Conservation (phyloP, 768 basidiomycete genomes). For the Filobasidium floriforme region DNA sequence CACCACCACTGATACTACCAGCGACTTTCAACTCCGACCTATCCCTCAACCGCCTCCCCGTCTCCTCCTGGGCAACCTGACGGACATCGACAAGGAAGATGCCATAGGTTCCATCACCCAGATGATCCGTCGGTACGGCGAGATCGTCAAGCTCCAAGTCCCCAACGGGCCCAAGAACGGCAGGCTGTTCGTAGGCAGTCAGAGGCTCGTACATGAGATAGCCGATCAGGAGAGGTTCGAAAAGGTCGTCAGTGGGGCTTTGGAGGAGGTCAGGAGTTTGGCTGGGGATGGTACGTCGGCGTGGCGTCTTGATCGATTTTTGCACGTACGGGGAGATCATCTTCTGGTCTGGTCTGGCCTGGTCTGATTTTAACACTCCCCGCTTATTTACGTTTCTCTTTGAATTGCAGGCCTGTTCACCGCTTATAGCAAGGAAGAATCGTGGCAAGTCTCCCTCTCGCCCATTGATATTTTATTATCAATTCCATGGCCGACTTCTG, state of each 20-base stretch:
- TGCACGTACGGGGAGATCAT: too few relatives aligned
- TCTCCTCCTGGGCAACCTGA: constrained; percentile 49
- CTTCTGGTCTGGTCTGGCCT: too few relatives aligned
- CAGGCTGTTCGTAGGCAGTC: constrained; percentile 39
- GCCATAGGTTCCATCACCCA: constrained; percentile 19
- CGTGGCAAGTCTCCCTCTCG: constrained; percentile 49
- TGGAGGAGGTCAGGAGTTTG: constrained; percentile 46
- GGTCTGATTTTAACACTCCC: too few relatives aligned
- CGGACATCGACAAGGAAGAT: constrained; percentile 25
- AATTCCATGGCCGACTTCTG: too few relatives aligned
- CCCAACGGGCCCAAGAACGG: constrained; percentile 26
- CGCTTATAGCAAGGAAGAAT: constrained; percentile 49
- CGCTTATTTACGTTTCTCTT: constrained; percentile 38
- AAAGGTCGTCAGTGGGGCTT: constrained; percentile 45
- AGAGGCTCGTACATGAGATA: constrained; percentile 48
- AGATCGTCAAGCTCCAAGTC: constrained; percentile 44
- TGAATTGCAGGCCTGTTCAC: constrained; percentile 35
- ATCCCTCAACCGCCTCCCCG: constrained; percentile 50
- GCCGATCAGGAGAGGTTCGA: constrained; percentile 49
- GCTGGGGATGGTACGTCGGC: constrained; percentile 49
- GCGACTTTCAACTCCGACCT: constrained; percentile 32
- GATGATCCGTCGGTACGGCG: constrained; percentile 36
- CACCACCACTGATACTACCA: too few relatives aligned
- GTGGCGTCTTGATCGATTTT: too few relatives aligned
- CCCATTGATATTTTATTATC: too few relatives aligned